A percentile compares a stretch with the other conserved stretches of the same genome.
These are phyloP conservation scores for Aspergillus funiculosus DNA, from an alignment of 495 filamentous ascomycete genomes.

Conservation along the genomic window DNA sequence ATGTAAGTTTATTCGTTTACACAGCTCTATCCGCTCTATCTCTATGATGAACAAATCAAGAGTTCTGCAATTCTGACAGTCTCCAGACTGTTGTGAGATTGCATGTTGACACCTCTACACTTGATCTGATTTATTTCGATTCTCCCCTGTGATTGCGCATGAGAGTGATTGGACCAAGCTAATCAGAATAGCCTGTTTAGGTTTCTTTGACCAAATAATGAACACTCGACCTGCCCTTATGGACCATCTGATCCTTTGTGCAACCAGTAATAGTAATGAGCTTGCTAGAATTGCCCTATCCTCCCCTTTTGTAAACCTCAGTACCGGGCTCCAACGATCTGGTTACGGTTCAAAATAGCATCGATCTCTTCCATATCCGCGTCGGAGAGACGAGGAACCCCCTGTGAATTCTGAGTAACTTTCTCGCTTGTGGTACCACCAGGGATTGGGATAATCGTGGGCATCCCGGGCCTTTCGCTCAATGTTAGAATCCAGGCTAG, in stretches of 20 bases:
- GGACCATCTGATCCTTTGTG: too few species aligned
- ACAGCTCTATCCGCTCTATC: not conserved
- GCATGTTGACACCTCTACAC: slow-evolving; percentile 52
- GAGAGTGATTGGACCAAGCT: slow-evolving; percentile 9
- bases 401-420: slow-evolving; percentile 41
- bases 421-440: slow-evolving; percentile 53
- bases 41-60: slow-evolving; percentile 44
- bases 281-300: too few species aligned
- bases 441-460: slow-evolving; percentile 78
- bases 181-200: slow-evolving; percentile 1
- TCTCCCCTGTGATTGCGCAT: too few species aligned
- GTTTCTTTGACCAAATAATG: not conserved
- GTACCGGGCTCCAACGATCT: slow-evolving; percentile 31
- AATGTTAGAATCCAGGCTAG: slow-evolving; percentile 62
- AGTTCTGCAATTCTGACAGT: slow-evolving; percentile 57
- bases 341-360: slow-evolving; percentile 33
- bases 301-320: too few species aligned
- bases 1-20: slow-evolving; percentile 1
- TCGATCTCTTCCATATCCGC: slow-evolving; percentile 45
- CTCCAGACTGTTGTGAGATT: slow-evolving; percentile 41
- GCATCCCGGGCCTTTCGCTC: slow-evolving; percentile 54
- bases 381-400: slow-evolving; percentile 32
- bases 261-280: too few species aligned
- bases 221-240: slow-evolving; percentile 5
- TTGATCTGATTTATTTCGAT: slow-evolving; percentile 44